Conservation (phyloP, 2,329 filamentous ascomycete genomes). For the Trichophyton benhamiae region DNA sequence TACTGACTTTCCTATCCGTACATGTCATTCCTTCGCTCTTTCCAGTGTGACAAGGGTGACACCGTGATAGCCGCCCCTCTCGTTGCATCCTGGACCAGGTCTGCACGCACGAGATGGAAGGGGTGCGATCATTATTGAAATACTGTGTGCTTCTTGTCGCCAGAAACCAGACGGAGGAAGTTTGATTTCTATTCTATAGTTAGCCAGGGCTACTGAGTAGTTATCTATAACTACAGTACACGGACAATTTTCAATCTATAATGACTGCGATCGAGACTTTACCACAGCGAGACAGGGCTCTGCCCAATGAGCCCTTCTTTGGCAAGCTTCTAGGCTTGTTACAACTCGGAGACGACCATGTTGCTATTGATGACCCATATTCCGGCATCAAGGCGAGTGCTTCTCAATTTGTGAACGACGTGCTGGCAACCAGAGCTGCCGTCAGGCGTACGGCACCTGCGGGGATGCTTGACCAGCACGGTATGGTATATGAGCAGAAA, state of each 20-base stretch:
- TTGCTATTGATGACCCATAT: background rate
- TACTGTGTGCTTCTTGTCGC: background rate
- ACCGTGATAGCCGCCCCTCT: background rate
- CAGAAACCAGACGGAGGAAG: background rate
- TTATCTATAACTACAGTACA: background rate
- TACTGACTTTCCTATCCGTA: too few species aligned
- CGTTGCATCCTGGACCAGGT: background rate
- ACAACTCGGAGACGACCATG: background rate
- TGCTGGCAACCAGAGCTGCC: background rate
- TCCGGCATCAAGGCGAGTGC: background rate
- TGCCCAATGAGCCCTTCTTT: conserved; percentile 3
- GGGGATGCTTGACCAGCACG: background rate
- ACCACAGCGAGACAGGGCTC: background rate
- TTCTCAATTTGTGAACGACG: background rate
- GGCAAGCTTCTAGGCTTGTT: background rate
- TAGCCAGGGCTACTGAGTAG: too few species aligned
- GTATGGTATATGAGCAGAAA: background rate
- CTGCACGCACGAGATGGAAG: background rate
- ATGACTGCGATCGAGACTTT: background rate
- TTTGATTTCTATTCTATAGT: too few species aligned
- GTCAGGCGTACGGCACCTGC: background rate
- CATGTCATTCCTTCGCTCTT: background rate
- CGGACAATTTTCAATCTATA: background rate
- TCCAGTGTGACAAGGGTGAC: background rate
- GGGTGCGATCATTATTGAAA: background rate